A percentile compares a stretch with the other conserved stretches of the same genome.
Conservation (phyloP, 78 protist species). For the Dictyostelium discoideum region DNA sequence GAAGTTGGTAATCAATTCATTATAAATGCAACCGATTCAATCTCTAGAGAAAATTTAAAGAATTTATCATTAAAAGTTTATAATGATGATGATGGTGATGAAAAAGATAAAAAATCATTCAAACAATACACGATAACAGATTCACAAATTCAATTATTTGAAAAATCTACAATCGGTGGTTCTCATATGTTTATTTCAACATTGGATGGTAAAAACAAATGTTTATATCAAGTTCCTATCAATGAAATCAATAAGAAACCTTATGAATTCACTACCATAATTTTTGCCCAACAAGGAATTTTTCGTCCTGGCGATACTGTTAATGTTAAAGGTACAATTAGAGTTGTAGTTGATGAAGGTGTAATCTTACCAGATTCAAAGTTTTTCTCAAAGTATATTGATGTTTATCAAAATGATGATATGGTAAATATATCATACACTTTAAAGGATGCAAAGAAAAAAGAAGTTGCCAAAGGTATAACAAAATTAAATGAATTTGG, state of each 20-base stretch:
- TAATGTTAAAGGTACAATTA: not conserved
- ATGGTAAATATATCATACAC: not conserved
- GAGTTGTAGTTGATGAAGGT: constrained; percentile 14
- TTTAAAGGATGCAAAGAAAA: not conserved
- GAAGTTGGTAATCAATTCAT: not conserved
- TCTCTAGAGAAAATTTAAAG: not conserved
- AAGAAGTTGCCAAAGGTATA: not conserved
- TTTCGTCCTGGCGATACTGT: constrained; percentile 46
- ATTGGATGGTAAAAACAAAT: not conserved
- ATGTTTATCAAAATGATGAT: not conserved
- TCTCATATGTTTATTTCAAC: not conserved
- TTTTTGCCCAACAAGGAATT: not conserved
- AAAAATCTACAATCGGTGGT: not conserved
- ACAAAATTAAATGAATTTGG: not conserved
- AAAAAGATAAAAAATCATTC: not conserved
- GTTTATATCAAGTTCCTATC: not conserved
- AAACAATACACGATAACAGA: not conserved
- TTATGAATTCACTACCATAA: not conserved
- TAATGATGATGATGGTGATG: not conserved
- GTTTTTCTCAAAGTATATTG: not conserved
- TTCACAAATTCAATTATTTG: not conserved
- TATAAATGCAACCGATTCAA: not conserved
- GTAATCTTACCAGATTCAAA: not conserved
- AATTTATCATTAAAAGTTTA: not conserved
- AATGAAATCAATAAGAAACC: not conserved